phyloP scores from a whole-genome alignment of 768 basidiomycete species.

The Pleurotus djamor region DNA sequence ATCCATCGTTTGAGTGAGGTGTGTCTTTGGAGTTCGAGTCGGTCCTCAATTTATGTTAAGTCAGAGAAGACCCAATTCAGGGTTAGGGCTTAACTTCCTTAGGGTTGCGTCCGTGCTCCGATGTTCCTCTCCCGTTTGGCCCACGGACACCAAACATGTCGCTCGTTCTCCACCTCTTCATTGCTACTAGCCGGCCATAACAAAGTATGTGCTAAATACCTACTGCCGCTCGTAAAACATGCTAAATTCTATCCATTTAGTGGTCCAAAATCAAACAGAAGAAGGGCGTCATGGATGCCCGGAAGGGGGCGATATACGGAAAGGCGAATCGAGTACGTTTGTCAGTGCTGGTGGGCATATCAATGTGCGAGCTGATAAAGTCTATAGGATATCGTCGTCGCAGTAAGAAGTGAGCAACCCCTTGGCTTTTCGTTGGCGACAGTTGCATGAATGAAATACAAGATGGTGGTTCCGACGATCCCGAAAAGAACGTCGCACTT shows the following conservation, averaged over 20 bases:
- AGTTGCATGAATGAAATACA: slow-evolving; percentile 2
- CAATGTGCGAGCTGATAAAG: neutral
- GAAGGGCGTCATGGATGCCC: slow-evolving; percentile 63
- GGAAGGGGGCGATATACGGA: slow-evolving; percentile 56
- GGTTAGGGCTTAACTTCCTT: slow-evolving; percentile 1
- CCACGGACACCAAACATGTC: slow-evolving; percentile 3
- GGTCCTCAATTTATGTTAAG: no score
- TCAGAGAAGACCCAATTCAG: neutral
- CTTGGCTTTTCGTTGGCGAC: neutral
- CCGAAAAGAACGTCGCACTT: slow-evolving; percentile 50
- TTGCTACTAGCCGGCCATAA: slow-evolving; percentile 34
- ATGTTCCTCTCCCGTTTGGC: slow-evolving; percentile 4
- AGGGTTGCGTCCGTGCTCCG: neutral
- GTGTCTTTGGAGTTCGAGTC: no score
- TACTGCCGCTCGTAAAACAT: neutral
- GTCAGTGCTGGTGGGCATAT: neutral
- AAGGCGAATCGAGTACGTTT: slow-evolving; percentile 51
- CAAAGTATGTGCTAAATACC: slow-evolving; percentile 24
- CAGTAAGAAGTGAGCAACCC: slow-evolving; percentile 49
- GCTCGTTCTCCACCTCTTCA: slow-evolving; percentile 17
- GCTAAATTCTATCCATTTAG: slow-evolving; percentile 24
- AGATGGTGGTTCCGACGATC: slow-evolving; percentile 60
- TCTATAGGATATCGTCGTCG: slow-evolving; percentile 57
- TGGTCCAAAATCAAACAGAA: slow-evolving; percentile 79
- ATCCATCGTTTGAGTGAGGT: no score